These are phyloP conservation scores for Populus nigra DNA, from an alignment of 345 rosid genomes.

Conservation along the genomic window DNA sequence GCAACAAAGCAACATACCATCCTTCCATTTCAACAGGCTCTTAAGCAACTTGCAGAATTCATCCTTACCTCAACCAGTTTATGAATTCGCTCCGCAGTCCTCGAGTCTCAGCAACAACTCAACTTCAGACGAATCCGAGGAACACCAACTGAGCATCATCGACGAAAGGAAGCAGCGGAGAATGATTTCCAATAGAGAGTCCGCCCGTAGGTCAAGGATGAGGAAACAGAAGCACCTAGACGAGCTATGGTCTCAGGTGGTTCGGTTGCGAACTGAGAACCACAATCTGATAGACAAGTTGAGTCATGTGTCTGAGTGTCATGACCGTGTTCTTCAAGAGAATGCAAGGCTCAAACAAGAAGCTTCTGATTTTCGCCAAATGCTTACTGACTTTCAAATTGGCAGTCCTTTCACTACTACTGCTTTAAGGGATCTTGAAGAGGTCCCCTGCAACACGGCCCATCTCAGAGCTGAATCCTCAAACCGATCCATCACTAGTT, in stretches of 20 bases:
- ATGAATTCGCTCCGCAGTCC: constrained; percentile 35
- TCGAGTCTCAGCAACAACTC: constrained; percentile 66
- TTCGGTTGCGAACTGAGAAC: constrained; percentile 71
- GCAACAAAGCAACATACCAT: constrained; percentile 28
- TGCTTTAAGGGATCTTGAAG: constrained; percentile 53
- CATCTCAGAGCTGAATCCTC: constrained; percentile 45
- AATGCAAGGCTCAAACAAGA: constrained; percentile 80
- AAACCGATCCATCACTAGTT: constrained; percentile 30
- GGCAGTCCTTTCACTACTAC: constrained; percentile 40
- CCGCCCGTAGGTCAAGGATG: constrained; percentile 96
- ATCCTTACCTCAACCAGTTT: constrained; percentile 33
- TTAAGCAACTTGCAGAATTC: constrained; percentile 37
- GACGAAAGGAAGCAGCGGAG: constrained; percentile 91
- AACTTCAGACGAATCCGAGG: constrained; percentile 77
- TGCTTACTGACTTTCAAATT: constrained; percentile 52
- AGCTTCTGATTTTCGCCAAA: constrained; percentile 65
- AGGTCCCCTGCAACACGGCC: constrained; percentile 45
- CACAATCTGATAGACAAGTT: constrained; percentile 63
- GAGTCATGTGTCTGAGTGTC: constrained; percentile 59
- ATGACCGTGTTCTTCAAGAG: constrained; percentile 62
- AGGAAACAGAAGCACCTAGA: constrained; percentile 93
- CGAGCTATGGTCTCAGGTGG: constrained; percentile 85
- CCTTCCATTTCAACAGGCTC: constrained; percentile 46
- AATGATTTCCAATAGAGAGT: constrained; percentile 95
- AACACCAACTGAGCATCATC: constrained; percentile 51